Evolutionary conservation across 2,329 filamentous ascomycete species (phyloP).

Genomic region (Talaromyces sp.): DNA sequence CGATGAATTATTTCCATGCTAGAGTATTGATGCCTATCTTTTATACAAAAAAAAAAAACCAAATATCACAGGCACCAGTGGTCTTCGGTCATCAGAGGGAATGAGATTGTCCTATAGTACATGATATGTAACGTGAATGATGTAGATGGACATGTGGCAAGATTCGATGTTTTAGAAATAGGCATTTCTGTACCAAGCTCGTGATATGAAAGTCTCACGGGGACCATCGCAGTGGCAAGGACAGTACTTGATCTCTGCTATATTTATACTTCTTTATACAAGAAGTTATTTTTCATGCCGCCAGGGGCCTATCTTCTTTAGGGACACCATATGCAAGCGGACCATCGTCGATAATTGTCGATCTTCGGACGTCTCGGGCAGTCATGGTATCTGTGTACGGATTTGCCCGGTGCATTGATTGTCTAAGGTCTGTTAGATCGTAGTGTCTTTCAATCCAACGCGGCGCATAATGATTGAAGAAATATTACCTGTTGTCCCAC

Average conservation of each 20-base stretch:
- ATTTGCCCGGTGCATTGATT: constrained; percentile 30
- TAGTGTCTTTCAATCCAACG: neutral
- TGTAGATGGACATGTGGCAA: too few relatives aligned
- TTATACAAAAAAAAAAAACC: neutral
- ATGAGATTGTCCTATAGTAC: too few relatives aligned
- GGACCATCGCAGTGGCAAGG: neutral
- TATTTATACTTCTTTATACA: neutral
- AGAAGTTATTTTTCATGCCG: neutral
- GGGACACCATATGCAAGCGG: constrained; percentile 25
- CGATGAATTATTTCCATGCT: neutral
- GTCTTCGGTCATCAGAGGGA: too few relatives aligned
- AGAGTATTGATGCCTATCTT: neutral
- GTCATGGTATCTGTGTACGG: constrained; percentile 26
- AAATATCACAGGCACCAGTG: too few relatives aligned
- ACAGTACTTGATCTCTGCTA: neutral
- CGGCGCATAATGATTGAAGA: neutral
- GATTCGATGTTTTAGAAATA: too few relatives aligned
- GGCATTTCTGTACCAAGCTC: too few relatives aligned
- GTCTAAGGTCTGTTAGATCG: constrained; percentile 15
- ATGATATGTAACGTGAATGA: too few relatives aligned
- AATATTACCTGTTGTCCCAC: constrained; percentile 27
- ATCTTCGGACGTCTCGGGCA: constrained; percentile 26
- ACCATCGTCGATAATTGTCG: constrained; percentile 29
- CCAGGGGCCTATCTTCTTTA: constrained; percentile 14
- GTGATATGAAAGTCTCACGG: neutral